Base-by-base conservation (phyloP, 192 early-diverging fungal species). In the Coemansia sp. region DNA sequence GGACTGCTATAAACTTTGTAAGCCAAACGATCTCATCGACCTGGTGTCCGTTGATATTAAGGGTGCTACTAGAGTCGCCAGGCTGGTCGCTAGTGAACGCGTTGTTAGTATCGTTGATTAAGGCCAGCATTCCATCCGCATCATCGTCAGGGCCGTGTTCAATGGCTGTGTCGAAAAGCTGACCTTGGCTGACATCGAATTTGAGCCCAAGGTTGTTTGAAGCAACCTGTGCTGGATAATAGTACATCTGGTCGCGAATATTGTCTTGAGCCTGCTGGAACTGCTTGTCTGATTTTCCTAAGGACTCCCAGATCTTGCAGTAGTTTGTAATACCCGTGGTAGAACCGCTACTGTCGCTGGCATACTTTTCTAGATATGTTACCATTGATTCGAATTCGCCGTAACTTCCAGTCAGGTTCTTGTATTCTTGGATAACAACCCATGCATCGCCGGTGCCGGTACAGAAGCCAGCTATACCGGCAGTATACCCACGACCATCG, bases 101-200 rank as follows among this genome's bases (percentile, higher is more conserved):
- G 20, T 31, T 44, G 13, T 50, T 74, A 3, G 66, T 69, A 14
- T 69, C 42, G 11, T 40, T 61, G 17, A 70, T 66, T 17, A 86
- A 47, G 0, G 68, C 48, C 2, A 19, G 47, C 23, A 83, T 50
- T 4, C 64, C 64, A 55, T 84, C 82, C 1, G 61, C 37, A 42
- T 82, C 82, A 13, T 45, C 28, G 7, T 62, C 78, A 13, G 55
- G 25, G 9, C 76, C 76, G 30, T 74, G 69, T 52, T 84, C 69
- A 56, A 86, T 74, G 0, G 63, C 74, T 0, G 82, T 67, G 50
- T 86, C 84, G 57, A 82, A 86, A 22, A 86, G 38, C 67, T 81
- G 77, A 10, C 66, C 84, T 17, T 68, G 63, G 31, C 59, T 59
- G n/a, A 83, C 38, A 31, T 64, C 41, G 19, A 76, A 55, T 54